Percentiles rank a stretch among this genome's conserved stretches.
Evolutionary conservation across 805 yeast genomes (phyloP).

Genomic region (Candida stauntonica): DNA sequence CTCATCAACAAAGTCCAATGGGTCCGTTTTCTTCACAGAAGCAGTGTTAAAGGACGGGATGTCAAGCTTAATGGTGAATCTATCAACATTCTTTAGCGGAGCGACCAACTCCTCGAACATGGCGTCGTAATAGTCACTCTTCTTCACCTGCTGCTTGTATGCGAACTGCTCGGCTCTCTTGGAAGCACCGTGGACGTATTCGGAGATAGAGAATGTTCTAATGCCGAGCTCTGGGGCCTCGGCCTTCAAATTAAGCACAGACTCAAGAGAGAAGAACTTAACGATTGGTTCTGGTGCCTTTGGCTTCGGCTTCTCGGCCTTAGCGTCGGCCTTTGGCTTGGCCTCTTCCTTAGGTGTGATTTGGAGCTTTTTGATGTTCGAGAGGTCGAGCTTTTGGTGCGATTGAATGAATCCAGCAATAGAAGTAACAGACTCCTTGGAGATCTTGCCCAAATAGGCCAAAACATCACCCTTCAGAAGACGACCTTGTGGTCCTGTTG

Average conservation of each 20-base stretch:
- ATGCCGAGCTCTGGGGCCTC: constrained; percentile 27
- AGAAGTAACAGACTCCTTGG: constrained; percentile 46
- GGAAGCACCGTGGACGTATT: constrained; percentile 41
- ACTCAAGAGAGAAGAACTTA: constrained; percentile 28
- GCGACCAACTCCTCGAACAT: constrained; percentile 55
- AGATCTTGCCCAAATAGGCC: constrained; percentile 72
- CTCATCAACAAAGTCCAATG: constrained; percentile 26
- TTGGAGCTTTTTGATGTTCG: constrained; percentile 47
- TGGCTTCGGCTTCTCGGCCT: constrained; percentile 21
- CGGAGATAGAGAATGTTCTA: constrained; percentile 19
- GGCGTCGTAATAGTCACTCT: constrained; percentile 52
- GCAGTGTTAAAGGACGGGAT: constrained; percentile 22
- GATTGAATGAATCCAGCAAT: constrained; percentile 54
- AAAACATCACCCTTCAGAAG: constrained; percentile 87
- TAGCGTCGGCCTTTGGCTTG: constrained; percentile 10
- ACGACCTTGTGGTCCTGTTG: constrained; percentile 88
- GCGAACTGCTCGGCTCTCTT: constrained; percentile 42
- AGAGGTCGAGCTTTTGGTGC: constrained; percentile 63
- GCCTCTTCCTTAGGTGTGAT: constrained; percentile 28
- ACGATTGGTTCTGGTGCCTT: constrained; percentile 31
- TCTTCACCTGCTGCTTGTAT: constrained; percentile 32
- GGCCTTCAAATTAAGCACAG: constrained; percentile 27
- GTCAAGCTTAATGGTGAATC: constrained; percentile 37
- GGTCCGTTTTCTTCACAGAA: constrained; percentile 11
- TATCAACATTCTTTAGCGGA: constrained; percentile 37